A percentile compares a stretch with the other conserved stretches of the same genome.
Conservation (phyloP, 2,329 filamentous ascomycete genomes). For the Thelonectria blattea region DNA sequence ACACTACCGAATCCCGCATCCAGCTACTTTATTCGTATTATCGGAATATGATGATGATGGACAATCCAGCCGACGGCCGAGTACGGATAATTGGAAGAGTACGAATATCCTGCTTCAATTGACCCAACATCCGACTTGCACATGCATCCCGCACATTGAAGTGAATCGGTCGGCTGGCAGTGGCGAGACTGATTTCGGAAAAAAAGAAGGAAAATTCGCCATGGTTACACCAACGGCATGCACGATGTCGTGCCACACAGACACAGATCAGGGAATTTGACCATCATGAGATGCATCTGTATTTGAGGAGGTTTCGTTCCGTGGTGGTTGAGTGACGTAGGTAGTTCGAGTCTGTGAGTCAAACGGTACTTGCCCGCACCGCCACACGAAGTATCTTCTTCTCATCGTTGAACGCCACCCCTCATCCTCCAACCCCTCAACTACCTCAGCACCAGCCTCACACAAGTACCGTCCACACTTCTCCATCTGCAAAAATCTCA, state of each 20-base stretch:
- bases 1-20: too few relatives aligned
- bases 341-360: not conserved
- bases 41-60: too few relatives aligned
- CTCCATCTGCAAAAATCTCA: slow-evolving; percentile 35
- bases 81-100: not conserved
- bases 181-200: not conserved
- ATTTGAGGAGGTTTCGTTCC: not conserved
- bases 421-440: not conserved
- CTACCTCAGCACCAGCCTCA: slow-evolving; percentile 19
- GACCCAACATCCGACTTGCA: not conserved
- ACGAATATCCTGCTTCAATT: not conserved
- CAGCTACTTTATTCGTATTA: too few relatives aligned
- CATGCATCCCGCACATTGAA: not conserved
- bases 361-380: slow-evolving; percentile 23
- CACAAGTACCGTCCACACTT: slow-evolving; percentile 11
- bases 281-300: not conserved
- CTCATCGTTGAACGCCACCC: not conserved
- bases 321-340: not conserved
- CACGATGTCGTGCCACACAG: not conserved
- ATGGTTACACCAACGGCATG: slow-evolving; percentile 4
- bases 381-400: slow-evolving; percentile 26
- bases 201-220: not conserved
- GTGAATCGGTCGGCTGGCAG: not conserved
- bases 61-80: not conserved
- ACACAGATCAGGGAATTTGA: not conserved